Percentiles rank a stretch among this genome's conserved stretches.
phyloP scores from a whole-genome alignment of 495 filamentous ascomycete genomes.

The Lasiosphaeriaceae sp. region DNA sequence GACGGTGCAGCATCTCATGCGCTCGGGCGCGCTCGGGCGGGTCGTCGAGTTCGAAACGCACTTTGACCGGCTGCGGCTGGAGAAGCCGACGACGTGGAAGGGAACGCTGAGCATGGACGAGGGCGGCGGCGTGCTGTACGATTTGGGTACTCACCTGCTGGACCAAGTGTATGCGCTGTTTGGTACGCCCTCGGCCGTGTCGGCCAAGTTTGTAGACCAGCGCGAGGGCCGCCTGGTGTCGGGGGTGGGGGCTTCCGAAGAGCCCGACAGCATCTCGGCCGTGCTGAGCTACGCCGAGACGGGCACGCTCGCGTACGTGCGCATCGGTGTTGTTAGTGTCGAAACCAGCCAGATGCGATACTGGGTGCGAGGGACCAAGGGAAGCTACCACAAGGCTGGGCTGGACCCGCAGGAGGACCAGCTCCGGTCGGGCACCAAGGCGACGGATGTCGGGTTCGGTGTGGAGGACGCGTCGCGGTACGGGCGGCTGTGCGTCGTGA shows the following conservation, averaged over 20 bases:
- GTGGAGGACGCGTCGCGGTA: conserved; percentile 49
- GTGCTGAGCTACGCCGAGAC: conserved; percentile 62
- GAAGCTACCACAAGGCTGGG: conserved; percentile 75
- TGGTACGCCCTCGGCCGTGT: conserved; percentile 67
- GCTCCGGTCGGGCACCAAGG: conserved; percentile 63
- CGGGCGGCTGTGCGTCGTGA: conserved; percentile 39
- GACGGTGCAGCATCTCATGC: conserved; percentile 62
- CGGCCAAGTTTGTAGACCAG: conserved; percentile 65
- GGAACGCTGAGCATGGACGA: conserved; percentile 51
- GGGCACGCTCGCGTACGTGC: conserved; percentile 58
- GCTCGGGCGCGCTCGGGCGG: conserved; percentile 54
- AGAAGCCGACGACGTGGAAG: conserved; percentile 65
- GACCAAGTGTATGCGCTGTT: conserved; percentile 80
- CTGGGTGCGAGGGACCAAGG: conserved; percentile 77
- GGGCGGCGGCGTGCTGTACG: conserved; percentile 72
- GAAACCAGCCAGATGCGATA: conserved; percentile 71
- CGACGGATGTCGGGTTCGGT: conserved; percentile 63
- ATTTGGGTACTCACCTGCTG: conserved; percentile 79
- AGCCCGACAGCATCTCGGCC: conserved; percentile 67
- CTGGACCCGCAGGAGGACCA: conserved; percentile 82
- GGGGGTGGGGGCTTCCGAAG: conserved; percentile 44
- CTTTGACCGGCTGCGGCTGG: conserved; percentile 74
- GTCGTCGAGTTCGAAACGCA: conserved; percentile 75
- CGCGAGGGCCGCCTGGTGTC: conserved; percentile 42
- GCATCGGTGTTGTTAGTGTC: conserved; percentile 65